Percentiles rank a stretch among this genome's conserved stretches.
Conservation (phyloP, 495 filamentous ascomycete genomes). For the Lasiosphaeris hirsuta region DNA sequence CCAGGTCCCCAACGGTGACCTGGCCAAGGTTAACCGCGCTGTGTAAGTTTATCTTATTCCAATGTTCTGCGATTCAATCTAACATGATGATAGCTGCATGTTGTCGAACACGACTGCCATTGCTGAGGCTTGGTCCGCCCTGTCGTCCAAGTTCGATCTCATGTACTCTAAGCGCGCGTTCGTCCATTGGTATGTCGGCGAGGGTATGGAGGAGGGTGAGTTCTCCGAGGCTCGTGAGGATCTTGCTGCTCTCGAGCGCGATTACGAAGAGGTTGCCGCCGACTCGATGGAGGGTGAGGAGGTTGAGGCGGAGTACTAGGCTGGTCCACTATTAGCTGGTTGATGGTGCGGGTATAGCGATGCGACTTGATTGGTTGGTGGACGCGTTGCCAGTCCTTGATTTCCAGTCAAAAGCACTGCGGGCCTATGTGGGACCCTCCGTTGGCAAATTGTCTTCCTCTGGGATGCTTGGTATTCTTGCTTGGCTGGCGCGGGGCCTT, state of each 20-base stretch:
- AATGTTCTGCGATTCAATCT: conserved; percentile 21
- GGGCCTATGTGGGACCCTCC: conserved; percentile 11
- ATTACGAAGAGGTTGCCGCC: conserved; percentile 98
- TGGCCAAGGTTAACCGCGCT: conserved; percentile 95
- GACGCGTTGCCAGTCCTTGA: conserved; percentile 14
- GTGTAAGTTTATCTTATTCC: conserved; percentile 61
- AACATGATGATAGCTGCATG: conserved; percentile 69
- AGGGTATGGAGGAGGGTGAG: conserved; percentile 99
- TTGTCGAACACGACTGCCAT: conserved; percentile 99
- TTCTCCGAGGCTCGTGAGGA: conserved; percentile 99
- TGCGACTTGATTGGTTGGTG: conserved; percentile 15
- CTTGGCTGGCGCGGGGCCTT: conserved; percentile 29
- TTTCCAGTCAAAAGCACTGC: conserved; percentile 14
- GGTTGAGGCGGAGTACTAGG: conserved; percentile 92
- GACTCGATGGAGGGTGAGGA: conserved; percentile 91
- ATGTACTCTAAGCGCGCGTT: conserved; percentile 99
- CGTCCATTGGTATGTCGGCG: conserved; percentile 99
- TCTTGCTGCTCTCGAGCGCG: conserved; percentile 92
- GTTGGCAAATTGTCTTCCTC: conserved; percentile 21
- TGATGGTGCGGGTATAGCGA: conserved; percentile 15
- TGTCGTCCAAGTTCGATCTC: conserved; percentile 98
- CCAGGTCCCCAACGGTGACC: conserved; percentile 91
- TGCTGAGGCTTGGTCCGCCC: conserved; percentile 95
- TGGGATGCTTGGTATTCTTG: conserved; percentile 25
- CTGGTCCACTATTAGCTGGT: conserved; percentile 9